Evolutionary conservation across 805 yeast genomes (phyloP).

Genomic region (Citeromyces matritensis): DNA sequence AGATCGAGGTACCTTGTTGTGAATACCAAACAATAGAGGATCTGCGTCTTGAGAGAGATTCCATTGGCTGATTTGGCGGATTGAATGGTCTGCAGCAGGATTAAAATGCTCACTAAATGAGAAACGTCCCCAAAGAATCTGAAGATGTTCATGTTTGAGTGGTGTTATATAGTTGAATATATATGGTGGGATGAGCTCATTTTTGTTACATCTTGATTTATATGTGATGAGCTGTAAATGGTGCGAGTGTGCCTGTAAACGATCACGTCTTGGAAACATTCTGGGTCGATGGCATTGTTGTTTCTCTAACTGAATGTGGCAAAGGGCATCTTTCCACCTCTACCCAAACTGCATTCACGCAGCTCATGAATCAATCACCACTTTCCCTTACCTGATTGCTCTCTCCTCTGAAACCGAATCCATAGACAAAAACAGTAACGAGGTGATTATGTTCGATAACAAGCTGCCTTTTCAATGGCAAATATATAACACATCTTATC

Average conservation of each 20-base stretch:
- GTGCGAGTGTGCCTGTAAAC: neutral
- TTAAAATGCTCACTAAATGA: conserved; percentile 66
- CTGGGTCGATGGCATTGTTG: neutral
- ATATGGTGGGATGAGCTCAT: conserved; percentile 1
- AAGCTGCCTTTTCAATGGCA: too few relatives aligned
- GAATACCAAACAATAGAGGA: conserved; percentile 60
- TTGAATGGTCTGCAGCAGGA: conserved; percentile 59
- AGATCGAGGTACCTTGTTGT: conserved; percentile 60
- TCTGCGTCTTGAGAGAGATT: conserved; percentile 79
- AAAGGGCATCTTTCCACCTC: neutral
- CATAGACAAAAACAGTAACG: too few relatives aligned
- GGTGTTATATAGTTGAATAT: neutral
- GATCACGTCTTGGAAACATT: neutral
- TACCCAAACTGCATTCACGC: too few relatives aligned
- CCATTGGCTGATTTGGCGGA: conserved; percentile 60
- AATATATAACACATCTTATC: too few relatives aligned
- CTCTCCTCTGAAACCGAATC: too few relatives aligned
- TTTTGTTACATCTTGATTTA: too few relatives aligned
- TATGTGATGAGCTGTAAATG: conserved; percentile 1
- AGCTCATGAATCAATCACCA: too few relatives aligned
- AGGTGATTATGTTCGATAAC: too few relatives aligned
- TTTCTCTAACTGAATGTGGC: neutral
- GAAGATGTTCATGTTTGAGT: conserved; percentile 22
- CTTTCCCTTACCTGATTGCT: too few relatives aligned
- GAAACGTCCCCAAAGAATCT: conserved; percentile 57